Percentiles rank a stretch among this genome's conserved stretches.
phyloP scores from a whole-genome alignment of 768 basidiomycete species.

The Hypholoma sublateritium region DNA sequence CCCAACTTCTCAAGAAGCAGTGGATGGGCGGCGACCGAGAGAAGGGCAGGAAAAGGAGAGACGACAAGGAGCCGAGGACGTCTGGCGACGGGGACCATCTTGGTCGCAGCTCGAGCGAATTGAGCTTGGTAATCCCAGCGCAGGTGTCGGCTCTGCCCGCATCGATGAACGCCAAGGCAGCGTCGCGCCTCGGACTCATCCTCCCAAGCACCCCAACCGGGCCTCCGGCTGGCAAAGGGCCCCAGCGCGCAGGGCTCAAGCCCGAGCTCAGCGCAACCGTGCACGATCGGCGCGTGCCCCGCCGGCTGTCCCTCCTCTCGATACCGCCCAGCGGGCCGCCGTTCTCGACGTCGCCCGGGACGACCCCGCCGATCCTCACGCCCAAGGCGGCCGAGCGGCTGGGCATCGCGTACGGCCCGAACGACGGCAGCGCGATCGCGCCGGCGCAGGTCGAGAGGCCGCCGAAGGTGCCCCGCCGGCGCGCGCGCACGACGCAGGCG shows the following conservation, averaged over 20 bases:
- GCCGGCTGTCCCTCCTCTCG: not conserved
- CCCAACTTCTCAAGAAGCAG: not conserved
- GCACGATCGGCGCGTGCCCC: constrained; percentile 2
- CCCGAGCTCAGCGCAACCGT: not conserved
- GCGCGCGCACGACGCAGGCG: constrained; percentile 42
- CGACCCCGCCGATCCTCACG: constrained; percentile 14
- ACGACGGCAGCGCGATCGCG: not conserved
- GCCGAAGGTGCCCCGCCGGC: constrained; percentile 9
- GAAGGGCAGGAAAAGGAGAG: constrained; percentile 19
- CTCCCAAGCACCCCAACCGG: not conserved
- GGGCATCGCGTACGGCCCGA: constrained; percentile 35
- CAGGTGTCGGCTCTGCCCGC: constrained; percentile 23
- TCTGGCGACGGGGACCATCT: not conserved
- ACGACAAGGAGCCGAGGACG: constrained; percentile 8
- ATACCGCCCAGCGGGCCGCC: not conserved
- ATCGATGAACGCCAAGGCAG: constrained; percentile 25
- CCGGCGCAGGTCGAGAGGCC: not conserved
- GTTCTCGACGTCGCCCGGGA: not conserved
- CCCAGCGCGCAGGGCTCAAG: not conserved
- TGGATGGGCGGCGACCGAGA: constrained; percentile 22
- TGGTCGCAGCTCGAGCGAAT: constrained; percentile 9
- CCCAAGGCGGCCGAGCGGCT: constrained; percentile 42
- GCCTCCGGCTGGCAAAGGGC: not conserved
- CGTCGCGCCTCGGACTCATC: constrained; percentile 9
- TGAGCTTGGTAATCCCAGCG: constrained; percentile 19